Percentiles rank a stretch among this genome's conserved stretches.
These are phyloP conservation scores for Euphorbia pulcherrima DNA, from an alignment of 345 rosid species.

Conservation along the genomic window DNA sequence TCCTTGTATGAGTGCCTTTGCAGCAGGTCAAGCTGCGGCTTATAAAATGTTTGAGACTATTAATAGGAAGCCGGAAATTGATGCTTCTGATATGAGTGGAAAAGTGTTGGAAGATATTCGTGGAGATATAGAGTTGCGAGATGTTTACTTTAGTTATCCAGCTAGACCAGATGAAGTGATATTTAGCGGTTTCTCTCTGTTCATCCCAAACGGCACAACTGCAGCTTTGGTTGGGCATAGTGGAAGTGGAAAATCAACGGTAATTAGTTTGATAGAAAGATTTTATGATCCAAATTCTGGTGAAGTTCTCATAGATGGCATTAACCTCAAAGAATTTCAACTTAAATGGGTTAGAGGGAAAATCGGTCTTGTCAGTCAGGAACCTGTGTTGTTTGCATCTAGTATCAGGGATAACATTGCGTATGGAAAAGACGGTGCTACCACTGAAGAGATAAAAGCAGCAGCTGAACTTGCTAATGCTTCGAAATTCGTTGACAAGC, in stretches of 20 bases:
- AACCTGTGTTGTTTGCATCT: slow-evolving; percentile 43
- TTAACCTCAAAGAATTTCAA: slow-evolving; percentile 35
- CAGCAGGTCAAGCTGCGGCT: slow-evolving; percentile 44
- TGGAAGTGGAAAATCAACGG: slow-evolving; percentile 49
- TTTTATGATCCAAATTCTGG: slow-evolving; percentile 45
- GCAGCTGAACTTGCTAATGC: slow-evolving; percentile 43
- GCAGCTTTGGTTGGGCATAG: slow-evolving; percentile 48
- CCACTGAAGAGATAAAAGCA: slow-evolving; percentile 38
- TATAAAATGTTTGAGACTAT: slow-evolving; percentile 44
- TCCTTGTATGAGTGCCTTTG: slow-evolving; percentile 42
- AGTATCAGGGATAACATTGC: slow-evolving; percentile 40
- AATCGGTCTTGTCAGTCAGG: slow-evolving; percentile 47
- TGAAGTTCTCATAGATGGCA: slow-evolving; percentile 39
- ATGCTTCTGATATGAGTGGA: slow-evolving; percentile 28
- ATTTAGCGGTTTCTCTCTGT: slow-evolving; percentile 37
- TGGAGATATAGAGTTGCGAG: slow-evolving; percentile 38
- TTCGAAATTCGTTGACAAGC: slow-evolving; percentile 39
- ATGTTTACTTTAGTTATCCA: slow-evolving; percentile 44
- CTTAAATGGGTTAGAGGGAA: slow-evolving; percentile 44
- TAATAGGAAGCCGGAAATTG: slow-evolving; percentile 36
- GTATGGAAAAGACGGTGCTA: slow-evolving; percentile 40
- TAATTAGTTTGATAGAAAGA: slow-evolving; percentile 42
- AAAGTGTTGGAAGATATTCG: slow-evolving; percentile 25
- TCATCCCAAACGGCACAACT: slow-evolving; percentile 31
- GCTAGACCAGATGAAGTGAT: slow-evolving; percentile 38